Base-by-base conservation (phyloP, 2,329 filamentous ascomycete genomes). In the Cryphonectria naterciae region DNA sequence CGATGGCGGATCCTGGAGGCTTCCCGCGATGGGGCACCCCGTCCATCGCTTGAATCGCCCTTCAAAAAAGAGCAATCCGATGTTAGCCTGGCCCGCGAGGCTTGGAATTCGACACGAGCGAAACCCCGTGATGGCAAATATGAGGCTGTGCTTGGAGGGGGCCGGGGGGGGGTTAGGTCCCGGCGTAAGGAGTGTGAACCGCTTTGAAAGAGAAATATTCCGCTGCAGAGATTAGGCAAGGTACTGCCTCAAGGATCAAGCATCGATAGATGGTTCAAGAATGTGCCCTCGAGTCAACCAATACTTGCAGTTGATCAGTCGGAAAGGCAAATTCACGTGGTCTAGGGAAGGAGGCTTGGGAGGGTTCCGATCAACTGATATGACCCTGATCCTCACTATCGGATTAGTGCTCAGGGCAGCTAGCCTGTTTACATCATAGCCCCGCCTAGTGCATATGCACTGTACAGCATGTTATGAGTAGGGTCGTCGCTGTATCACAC, bases 1-100 rank as follows among this genome's bases (percentile, higher is more conserved):
- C 66, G 49, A 78, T 74, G 25, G 68, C 63, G 22, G 58, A 64
- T 6, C 52, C 49, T 19, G 66, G 46, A 17, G 63, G 69, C 4
- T 41, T 69, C 8, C 61, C 32, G 6, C 32, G 39, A 15, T 58
- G 49, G 13, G 25, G 17, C 17, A 15, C 25, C 11, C 54, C 25
- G 8, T 65, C 63, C 63, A 65, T 65, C 15, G 13, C 25, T 49
- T 49, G 46, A 19, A 8, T 19, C 25, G 4, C 25, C 25, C 1
- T 17, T 35, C 13, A 19, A 28, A 17, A 32, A 32, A 7, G 54
- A 32, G 54, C 54, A 8, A 4, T 19, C 54, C 28, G 25, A 32
- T 58, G 54, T 19, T 32, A 15, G 54, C 25, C 54, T 58, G 28
- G 54, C 54, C 54, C 25, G 5, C 25, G 22, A n/a, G 46, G 19